Conservation (phyloP, 768 basidiomycete species). For the Tylopilus sp. region DNA sequence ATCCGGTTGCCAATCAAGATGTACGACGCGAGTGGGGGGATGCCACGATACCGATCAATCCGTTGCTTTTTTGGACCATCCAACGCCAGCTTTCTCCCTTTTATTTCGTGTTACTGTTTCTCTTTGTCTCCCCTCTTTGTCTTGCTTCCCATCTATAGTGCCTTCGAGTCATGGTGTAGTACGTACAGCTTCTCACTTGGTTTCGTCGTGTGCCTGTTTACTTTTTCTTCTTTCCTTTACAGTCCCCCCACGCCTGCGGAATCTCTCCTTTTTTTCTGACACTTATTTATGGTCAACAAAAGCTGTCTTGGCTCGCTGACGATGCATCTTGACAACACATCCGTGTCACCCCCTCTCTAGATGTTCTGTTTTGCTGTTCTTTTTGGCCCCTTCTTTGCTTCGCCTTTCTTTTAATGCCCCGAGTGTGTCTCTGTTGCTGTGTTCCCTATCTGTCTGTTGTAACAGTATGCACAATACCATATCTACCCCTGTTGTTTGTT, state of each 20-base stretch:
- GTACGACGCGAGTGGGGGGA: slow-evolving; percentile 2
- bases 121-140: slow-evolving; percentile 1
- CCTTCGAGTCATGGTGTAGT: slow-evolving; percentile 19
- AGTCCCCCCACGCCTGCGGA: slow-evolving; percentile 11
- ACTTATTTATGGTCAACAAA: slow-evolving; percentile 29
- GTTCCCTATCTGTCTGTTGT: neutral
- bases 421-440: neutral
- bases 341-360: neutral
- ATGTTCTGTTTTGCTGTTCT: neutral
- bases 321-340: neutral
- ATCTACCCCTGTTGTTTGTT: neutral
- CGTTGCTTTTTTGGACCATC: slow-evolving; percentile 7
- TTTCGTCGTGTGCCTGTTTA: neutral
- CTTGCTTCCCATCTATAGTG: slow-evolving; percentile 12
- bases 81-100: slow-evolving; percentile 3
- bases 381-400: neutral
- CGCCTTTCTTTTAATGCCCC: neutral
- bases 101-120: slow-evolving; percentile 2
- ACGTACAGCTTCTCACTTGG: slow-evolving; percentile 15
- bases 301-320: slow-evolving; percentile 15
- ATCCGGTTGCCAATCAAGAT: slow-evolving; percentile 2
- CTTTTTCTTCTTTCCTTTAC: neutral
- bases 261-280: slow-evolving; percentile 2
- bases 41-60: slow-evolving; percentile 4
- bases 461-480: neutral